phyloP scores from a whole-genome alignment of 139 green algal genomes.

The Astrephomene gubernaculifera region DNA sequence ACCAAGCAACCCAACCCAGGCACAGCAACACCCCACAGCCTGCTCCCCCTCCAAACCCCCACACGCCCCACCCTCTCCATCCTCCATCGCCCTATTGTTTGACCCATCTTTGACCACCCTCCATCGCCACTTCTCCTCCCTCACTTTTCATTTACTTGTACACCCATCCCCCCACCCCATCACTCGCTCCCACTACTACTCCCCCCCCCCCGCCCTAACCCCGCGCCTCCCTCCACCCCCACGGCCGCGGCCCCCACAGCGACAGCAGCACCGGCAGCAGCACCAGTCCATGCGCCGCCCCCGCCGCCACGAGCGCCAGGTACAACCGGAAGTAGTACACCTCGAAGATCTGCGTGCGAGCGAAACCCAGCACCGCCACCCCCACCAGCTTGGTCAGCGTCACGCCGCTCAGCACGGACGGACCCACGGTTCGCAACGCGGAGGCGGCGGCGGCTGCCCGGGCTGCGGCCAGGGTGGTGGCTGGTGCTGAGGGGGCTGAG shows the following conservation, averaged over 20 bases:
- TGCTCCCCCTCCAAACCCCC: too few relatives aligned
- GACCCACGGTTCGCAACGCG: constrained; percentile 59
- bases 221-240: neutral
- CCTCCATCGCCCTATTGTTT: too few relatives aligned
- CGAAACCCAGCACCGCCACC: constrained; percentile 84
- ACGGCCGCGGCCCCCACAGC: constrained; percentile 63
- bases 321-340: constrained; percentile 76
- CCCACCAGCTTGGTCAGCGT: constrained; percentile 90
- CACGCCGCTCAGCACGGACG: constrained; percentile 85
- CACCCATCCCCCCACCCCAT: too few relatives aligned
- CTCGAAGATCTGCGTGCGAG: constrained; percentile 82
- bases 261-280: constrained; percentile 88
- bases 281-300: constrained; percentile 88
- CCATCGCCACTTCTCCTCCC: too few relatives aligned
- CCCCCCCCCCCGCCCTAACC: neutral
- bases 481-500: neutral
- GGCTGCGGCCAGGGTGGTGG: neutral
- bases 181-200: neutral
- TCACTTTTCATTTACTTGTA: too few relatives aligned
- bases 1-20: too few relatives aligned
- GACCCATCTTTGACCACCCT: too few relatives aligned
- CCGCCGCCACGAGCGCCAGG: constrained; percentile 85
- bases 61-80: too few relatives aligned
- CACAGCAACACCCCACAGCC: too few relatives aligned
- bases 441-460: neutral